Evolutionary conservation across 768 basidiomycete genomes (phyloP), one percentile per base, ranked within the genome.

Genomic region (Termitomyces sp.): DNA sequence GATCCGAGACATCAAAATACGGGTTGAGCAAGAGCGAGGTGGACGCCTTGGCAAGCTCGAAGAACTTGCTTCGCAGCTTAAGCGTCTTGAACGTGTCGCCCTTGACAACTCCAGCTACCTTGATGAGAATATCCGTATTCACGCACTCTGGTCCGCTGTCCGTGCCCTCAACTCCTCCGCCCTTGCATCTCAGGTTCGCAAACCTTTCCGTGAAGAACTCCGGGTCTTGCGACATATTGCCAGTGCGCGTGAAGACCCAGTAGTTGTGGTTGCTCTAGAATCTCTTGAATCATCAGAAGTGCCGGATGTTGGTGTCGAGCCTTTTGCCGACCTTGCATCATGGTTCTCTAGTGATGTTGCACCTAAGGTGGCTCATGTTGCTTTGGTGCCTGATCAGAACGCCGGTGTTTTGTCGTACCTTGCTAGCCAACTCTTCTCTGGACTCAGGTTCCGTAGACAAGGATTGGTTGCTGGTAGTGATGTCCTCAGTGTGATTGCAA

Each of bases 1-100:
- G 95, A 91, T 99, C 42, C 87, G 93, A 33, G 94, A 98, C 58
- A 87, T 98, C 79, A 97, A 98, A 76, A 82, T 95, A 50, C 89
- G 88, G 62, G 95, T 99, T 56, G 96, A 99, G 73, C 85, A 93
- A 68, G 97, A 99, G 72, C 93, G 97, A 44, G 94, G 94, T 16
- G 95, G 95, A 13, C 89, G 97, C 55, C 82, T 99, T 10, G 90
- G 94, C 45, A 97, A 95, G 72, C 86, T 99, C 34, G 94, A 96
- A 67, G 91, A 95, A 70, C 87, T 99, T 47, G 88, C 94, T 10
- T 85, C 90, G 5, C 88, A 89, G 47, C 76, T 98, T 63, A 95
- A 97, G 72, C 88, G 91, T 61, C 85, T 99, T 32, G 94, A 97
- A 71, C 86, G 91, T 58, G 80, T 97, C 58, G 89, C 95, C 0